Base-by-base conservation (phyloP, 2,329 filamentous ascomycete species). In the Hirsutella minnesotensis region DNA sequence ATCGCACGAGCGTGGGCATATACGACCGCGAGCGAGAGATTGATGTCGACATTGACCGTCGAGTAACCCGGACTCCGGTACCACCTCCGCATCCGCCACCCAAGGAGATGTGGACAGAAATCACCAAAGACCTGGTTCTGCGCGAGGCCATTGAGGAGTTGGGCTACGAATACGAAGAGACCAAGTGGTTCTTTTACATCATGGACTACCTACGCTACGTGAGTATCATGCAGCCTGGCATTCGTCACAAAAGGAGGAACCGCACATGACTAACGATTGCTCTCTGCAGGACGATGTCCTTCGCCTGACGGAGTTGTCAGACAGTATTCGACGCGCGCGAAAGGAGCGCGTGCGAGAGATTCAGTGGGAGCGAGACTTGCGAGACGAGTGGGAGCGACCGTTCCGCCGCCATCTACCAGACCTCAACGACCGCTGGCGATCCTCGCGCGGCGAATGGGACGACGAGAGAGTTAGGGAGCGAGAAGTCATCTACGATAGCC, bases 101-200 rank as follows among this genome's bases (percentile, higher is more conserved):
- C 27, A 73, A 75, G 44, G 78, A 83, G 46, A 85, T 94, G 68
- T 96, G 90, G 90, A 98, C 92, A 0, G 92, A 96, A 64, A 87
- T 98, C 53, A 94, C 90, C 38, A 95, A 94, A 65, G 89, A 95
- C 52, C 66, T 96, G 30, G 86, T 96, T 15, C 72, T 82, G 45
- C 79, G 83, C 41, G 88, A 95, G 58, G 92, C 92, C 16, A 85
- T 96, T 49, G 82, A 94, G 52, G 72, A 83, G 54, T 67, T 81
- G 56, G 86, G 86, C 3, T 96, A 95, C 62, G 80, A 86, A 46
- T 96, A 81, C 56, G 87, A 95, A 59, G 89, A 96, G 70, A 92
- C 86, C 0, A 83, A 87, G 42, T 77, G 75, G 48, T 94, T 87
- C 63, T 96, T 85, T 64, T 96, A 95, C 62, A 79, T 96, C 38